phyloP scores from a whole-genome alignment of 306 rosid genomes.

The Cucurbita ficifolia region DNA sequence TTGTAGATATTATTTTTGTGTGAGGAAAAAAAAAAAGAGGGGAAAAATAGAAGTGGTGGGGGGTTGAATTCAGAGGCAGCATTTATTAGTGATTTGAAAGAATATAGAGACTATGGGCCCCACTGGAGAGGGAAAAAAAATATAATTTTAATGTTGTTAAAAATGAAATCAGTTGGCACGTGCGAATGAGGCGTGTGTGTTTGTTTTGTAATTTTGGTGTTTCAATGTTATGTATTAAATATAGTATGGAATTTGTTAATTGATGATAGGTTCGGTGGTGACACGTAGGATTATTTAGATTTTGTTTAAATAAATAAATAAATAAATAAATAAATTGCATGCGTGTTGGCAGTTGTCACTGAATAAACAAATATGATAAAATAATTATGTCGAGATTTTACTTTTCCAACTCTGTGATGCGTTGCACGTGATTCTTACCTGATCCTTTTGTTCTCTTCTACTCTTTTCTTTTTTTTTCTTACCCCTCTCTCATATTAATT shows the following conservation, averaged over 20 bases:
- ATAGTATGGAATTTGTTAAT: background rate
- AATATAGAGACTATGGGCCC: slow-evolving; percentile 37
- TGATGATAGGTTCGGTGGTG: background rate
- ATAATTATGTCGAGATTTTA: background rate
- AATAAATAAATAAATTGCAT: background rate
- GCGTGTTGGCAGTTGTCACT: slow-evolving; percentile 42
- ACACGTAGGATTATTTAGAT: background rate
- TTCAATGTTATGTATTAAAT: background rate
- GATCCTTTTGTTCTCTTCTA: background rate
- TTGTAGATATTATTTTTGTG: slow-evolving; percentile 15
- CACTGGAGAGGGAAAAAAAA: too few species aligned
- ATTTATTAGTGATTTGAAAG: slow-evolving; percentile 33
- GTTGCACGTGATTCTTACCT: background rate
- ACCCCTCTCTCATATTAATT: background rate
- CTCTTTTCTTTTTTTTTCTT: background rate
- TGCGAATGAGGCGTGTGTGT: background rate
- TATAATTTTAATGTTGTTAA: too few species aligned
- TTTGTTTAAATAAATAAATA: too few species aligned
- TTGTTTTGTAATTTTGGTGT: background rate
- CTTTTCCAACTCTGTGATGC: background rate
- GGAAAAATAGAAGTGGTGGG: slow-evolving; percentile 2
- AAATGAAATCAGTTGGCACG: background rate
- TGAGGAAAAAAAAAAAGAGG: slow-evolving; percentile 8
- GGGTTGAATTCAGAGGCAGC: slow-evolving; percentile 36
- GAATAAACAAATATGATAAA: slow-evolving; percentile 12